These are phyloP conservation scores for Verticillium zaregamsianum DNA, from an alignment of 2,329 filamentous ascomycete genomes.

Conservation along the genomic window DNA sequence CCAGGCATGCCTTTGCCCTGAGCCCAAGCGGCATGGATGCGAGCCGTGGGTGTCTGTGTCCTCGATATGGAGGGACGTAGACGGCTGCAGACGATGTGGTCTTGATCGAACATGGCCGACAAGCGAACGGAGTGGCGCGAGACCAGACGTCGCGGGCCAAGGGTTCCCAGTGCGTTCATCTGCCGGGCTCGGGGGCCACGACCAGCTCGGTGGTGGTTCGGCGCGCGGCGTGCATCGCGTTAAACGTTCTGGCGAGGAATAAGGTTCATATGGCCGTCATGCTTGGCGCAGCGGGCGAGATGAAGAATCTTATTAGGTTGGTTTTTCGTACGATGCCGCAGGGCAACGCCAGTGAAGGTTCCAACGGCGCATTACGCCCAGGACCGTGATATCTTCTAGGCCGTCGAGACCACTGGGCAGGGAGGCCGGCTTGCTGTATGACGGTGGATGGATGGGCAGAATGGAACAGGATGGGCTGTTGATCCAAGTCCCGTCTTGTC, in stretches of 20 bases:
- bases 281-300: background rate
- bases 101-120: background rate
- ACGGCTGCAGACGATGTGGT: background rate
- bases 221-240: background rate
- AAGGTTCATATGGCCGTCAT: background rate
- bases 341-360: background rate
- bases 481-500: too few species aligned
- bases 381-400: background rate
- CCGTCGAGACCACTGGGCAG: background rate
- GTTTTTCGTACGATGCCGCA: background rate
- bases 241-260: background rate
- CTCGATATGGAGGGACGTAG: too few species aligned
- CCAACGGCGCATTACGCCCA: background rate
- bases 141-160: too few species aligned
- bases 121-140: background rate
- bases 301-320: background rate
- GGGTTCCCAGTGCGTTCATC: too few species aligned
- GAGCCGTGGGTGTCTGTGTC: background rate
- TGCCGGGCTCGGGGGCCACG: background rate
- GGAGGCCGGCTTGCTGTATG: background rate
- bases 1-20: background rate
- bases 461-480: background rate
- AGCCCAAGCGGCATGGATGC: background rate
- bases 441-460: background rate
- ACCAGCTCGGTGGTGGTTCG: background rate